Evolutionary conservation across 2,329 filamentous ascomycete species (phyloP).

Genomic region (Cladobotryum mycophilum): DNA sequence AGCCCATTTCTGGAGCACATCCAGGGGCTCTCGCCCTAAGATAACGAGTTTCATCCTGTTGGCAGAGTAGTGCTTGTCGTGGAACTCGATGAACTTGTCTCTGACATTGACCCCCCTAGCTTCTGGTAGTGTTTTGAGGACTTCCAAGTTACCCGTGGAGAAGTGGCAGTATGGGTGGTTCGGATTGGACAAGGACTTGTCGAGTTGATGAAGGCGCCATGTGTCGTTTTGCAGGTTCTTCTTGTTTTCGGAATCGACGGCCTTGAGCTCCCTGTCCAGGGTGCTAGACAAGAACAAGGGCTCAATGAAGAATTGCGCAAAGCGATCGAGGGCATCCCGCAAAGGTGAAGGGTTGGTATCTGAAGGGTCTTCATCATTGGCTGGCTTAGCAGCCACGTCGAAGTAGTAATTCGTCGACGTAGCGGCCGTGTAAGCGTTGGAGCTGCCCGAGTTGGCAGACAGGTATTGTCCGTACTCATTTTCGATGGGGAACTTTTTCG

Average conservation of each 20-base stretch:
- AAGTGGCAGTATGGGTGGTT: conserved; percentile 88
- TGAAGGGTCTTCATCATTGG: conserved; percentile 50
- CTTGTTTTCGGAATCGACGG: conserved; percentile 94
- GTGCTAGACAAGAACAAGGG: conserved; percentile 82
- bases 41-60: conserved; percentile 92
- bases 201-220: conserved; percentile 82
- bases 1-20: conserved; percentile 78
- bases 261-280: conserved; percentile 77
- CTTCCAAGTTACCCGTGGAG: conserved; percentile 81
- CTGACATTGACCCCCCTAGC: conserved; percentile 75
- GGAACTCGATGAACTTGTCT: conserved; percentile 88
- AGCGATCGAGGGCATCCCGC: conserved; percentile 79
- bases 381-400: conserved; percentile 78
- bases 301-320: conserved; percentile 88
- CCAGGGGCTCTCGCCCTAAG: conserved; percentile 72
- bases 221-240: conserved; percentile 90
- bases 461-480: conserved; percentile 96
- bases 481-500: conserved; percentile 92
- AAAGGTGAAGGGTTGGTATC: conserved; percentile 55
- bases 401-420: conserved; percentile 98
- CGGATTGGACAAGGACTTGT: conserved; percentile 81
- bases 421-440: conserved; percentile 89
- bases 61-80: conserved; percentile 82
- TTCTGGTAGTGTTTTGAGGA: conserved; percentile 76
- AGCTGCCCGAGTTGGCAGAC: conserved; percentile 80